phyloP scores from a whole-genome alignment of 208 protist genomes.

The Trypanosoma caninum region DNA sequence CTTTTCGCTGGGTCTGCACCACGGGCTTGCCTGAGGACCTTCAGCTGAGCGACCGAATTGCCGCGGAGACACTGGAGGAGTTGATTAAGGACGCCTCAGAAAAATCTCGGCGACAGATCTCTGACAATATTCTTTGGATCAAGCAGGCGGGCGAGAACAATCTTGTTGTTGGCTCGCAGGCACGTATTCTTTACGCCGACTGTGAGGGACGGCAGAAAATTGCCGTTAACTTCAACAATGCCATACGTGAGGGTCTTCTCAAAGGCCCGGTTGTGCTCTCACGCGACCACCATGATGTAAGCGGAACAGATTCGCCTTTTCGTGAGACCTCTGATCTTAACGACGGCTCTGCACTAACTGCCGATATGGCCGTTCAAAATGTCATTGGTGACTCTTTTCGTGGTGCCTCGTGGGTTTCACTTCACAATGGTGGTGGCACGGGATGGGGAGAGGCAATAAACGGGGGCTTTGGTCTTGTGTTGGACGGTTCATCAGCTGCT shows the following conservation, averaged over 20 bases:
- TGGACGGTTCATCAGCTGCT: conserved; percentile 70
- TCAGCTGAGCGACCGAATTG: conserved; percentile 62
- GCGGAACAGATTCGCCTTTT: conserved; percentile 74
- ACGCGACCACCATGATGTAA: conserved; percentile 90
- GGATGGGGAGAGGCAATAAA: conserved; percentile 90
- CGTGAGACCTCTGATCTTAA: conserved; percentile 85
- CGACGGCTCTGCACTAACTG: conserved; percentile 73
- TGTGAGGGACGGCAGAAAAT: conserved; percentile 52
- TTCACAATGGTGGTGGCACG: conserved; percentile 88
- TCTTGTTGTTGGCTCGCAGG: conserved; percentile 88
- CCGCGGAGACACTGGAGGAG: conserved; percentile 52
- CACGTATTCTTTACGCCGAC: conserved; percentile 85
- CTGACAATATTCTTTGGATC: conserved; percentile 88
- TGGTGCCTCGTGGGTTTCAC: conserved; percentile 76
- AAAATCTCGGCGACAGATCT: conserved; percentile 29
- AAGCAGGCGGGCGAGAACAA: conserved; percentile 56
- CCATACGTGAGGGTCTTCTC: conserved; percentile 52
- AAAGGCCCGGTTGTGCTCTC: conserved; percentile 46
- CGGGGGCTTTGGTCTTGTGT: conserved; percentile 87
- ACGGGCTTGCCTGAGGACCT: conserved; percentile 52
- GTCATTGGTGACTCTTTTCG: conserved; percentile 61
- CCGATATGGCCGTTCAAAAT: conserved; percentile 87
- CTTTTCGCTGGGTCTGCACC: conserved; percentile 87
- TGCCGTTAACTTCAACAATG: conserved; percentile 76
- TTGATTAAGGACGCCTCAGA: conserved; percentile 26